A percentile compares a stretch with the other conserved stretches of the same genome.
Conservation (phyloP, 371 early-diverging fungal genomes). For the Apophysomyces sp. region DNA sequence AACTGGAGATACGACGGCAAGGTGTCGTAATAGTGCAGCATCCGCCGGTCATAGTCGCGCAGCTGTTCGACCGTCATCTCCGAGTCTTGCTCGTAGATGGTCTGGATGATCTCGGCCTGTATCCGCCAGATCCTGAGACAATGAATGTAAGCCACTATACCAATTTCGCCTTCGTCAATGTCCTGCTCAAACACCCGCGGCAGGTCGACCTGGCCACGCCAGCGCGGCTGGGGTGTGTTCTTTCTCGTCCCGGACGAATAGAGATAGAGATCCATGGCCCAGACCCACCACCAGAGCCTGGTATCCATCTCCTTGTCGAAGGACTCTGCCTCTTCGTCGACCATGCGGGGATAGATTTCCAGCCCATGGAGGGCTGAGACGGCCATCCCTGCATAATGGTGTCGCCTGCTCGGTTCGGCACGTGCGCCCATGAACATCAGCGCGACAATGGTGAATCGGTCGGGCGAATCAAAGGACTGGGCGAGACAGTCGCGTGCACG, state of each 20-base stretch:
- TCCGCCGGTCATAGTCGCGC: constrained; percentile 27
- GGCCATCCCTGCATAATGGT: constrained; percentile 49
- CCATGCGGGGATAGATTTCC: constrained; percentile 46
- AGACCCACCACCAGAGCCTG: constrained; percentile 51
- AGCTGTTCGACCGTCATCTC: constrained; percentile 48
- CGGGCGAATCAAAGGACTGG: constrained; percentile 45
- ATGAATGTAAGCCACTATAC: constrained; percentile 27
- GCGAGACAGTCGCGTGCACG: constrained; percentile 38
- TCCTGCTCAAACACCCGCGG: constrained; percentile 46
- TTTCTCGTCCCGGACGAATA: constrained; percentile 39
- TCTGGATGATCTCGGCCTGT: constrained; percentile 36
- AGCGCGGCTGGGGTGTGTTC: constrained; percentile 31
- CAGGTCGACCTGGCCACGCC: constrained; percentile 26
- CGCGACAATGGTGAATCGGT: constrained; percentile 34
- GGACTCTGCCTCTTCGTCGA: constrained; percentile 32
- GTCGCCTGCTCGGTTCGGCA: constrained; percentile 29
- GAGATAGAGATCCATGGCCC: constrained; percentile 45
- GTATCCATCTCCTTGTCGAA: constrained; percentile 50
- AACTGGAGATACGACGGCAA: constrained; percentile 41
- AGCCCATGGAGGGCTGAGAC: constrained; percentile 40
- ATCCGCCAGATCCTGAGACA: constrained; percentile 39
- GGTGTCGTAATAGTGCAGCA: constrained; percentile 21
- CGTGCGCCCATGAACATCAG: constrained; percentile 29
- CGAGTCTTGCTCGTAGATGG: constrained; percentile 40
- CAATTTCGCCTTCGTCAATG: constrained; percentile 37